Evolutionary conservation across 345 rosid species (phyloP), one percentile per base, ranked within the genome.

Genomic region (Ricinus communis): DNA sequence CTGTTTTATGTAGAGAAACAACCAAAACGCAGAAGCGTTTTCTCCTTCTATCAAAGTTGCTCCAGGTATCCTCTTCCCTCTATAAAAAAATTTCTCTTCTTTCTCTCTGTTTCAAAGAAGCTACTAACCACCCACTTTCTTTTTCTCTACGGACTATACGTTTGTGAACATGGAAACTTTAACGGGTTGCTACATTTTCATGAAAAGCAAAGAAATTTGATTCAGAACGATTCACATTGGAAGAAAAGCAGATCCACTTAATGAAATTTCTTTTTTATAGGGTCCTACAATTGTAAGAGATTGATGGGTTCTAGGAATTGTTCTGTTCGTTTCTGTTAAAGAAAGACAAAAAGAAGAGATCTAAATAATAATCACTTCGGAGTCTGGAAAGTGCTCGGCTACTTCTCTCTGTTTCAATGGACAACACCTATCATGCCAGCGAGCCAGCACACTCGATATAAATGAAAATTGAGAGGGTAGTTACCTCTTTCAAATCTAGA

Each of bases 381-480:
- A 38, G 18, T 5, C 30, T 40, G 19, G 61, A 13, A 56, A 27
- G 19, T 25, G 33, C 33, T 56, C 14, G 0, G 36, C 5, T 14
- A 11, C 14, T 30, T 56, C 33, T 56, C 33, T 4, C 0, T 25
- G 8, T 27, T 5, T 38, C 49, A 33, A 38, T 43, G 27, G 52
- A 47, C 52, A 24, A 63, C 52, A 41, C 67, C 52, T 6, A 63
- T 40, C n/a, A n/a, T n/a, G n/a, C n/a, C n/a, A n/a, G n/a, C n/a
- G 24, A 41, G 67, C 52, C 67, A 63, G 66, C 66, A 38, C 16
- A 22, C 33, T 22, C 8, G 3, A 54, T 56, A 56, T 56, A 43
- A 43, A 43, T 43, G 47, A 43, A 11, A 43, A 12, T 4, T 43
- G 47, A 43, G 47, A 43, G 47, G 47, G 47, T 43, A 1, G 47